Conservation (phyloP, 768 basidiomycete species). For the Mycena belliarum region DNA sequence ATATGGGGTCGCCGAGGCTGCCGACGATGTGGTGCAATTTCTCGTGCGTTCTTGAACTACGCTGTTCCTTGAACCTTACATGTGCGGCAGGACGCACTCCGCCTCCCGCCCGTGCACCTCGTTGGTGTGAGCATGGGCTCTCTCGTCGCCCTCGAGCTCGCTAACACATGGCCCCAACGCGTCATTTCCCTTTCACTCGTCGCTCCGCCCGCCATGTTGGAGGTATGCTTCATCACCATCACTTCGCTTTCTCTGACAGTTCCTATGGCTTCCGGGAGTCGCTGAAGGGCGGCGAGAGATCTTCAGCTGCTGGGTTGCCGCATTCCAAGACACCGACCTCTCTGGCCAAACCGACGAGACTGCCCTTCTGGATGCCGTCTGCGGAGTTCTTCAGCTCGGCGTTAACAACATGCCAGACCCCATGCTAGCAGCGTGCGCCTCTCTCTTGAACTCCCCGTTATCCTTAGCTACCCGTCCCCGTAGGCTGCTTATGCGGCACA, state of each 20-base stretch:
- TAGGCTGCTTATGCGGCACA: background rate
- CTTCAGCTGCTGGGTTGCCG: background rate
- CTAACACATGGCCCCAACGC: conserved; percentile 23
- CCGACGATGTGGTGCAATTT: conserved; percentile 30
- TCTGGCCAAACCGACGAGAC: background rate
- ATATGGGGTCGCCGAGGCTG: conserved; percentile 27
- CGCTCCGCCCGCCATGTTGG: conserved; percentile 27
- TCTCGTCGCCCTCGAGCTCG: conserved; percentile 27
- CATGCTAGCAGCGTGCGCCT: background rate
- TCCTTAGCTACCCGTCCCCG: background rate
- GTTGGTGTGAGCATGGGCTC: conserved; percentile 30
- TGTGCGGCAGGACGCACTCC: conserved; percentile 26
- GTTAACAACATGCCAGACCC: conserved; percentile 12
- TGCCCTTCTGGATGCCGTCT: conserved; percentile 14
- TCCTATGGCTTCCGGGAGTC: background rate
- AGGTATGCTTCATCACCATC: conserved; percentile 21
- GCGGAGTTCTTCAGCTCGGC: conserved; percentile 20
- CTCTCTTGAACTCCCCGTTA: background rate
- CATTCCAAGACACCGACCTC: background rate
- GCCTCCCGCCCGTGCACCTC: conserved; percentile 30
- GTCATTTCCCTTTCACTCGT: conserved; percentile 28
- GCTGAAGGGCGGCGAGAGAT: background rate
- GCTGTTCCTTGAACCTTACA: background rate
- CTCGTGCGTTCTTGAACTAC: conserved; percentile 27
- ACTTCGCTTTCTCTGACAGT: background rate